Conservation (phyloP, 2,329 filamentous ascomycete species). For the Grosmannia serpens region DNA sequence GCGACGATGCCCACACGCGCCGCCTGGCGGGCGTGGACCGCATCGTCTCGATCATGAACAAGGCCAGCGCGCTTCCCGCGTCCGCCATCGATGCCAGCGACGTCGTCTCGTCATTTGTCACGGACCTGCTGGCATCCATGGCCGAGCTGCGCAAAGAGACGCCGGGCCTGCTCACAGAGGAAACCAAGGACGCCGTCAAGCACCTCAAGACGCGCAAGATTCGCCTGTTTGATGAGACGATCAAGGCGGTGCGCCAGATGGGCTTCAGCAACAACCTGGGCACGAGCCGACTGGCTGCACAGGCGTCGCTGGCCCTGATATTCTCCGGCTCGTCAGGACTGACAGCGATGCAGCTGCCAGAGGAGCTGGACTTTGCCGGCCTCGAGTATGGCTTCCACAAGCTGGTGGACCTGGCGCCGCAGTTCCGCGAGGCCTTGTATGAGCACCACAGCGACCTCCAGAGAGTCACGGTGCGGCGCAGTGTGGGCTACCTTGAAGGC, state of each 20-base stretch:
- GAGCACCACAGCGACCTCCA: slow-evolving; percentile 81
- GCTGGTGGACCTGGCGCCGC: slow-evolving; percentile 60
- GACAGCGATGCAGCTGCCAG: slow-evolving; percentile 23
- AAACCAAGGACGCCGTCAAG: slow-evolving; percentile 74
- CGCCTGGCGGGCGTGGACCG: slow-evolving; percentile 43
- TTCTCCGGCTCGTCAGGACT: slow-evolving; percentile 41
- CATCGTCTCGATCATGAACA: slow-evolving; percentile 1
- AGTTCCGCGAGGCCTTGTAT: slow-evolving; percentile 52
- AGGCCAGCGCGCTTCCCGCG: slow-evolving; percentile 12
- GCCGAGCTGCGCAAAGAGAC: slow-evolving; percentile 73
- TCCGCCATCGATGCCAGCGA: slow-evolving; percentile 43
- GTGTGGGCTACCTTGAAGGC: slow-evolving; percentile 78
- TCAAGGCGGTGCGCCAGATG: slow-evolving; percentile 78
- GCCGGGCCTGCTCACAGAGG: slow-evolving; percentile 67
- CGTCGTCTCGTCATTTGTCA: slow-evolving; percentile 57
- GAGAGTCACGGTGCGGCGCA: slow-evolving; percentile 64
- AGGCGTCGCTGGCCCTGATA: slow-evolving; percentile 58
- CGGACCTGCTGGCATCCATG: slow-evolving; percentile 55
- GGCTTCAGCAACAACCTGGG: slow-evolving; percentile 76
- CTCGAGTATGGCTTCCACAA: slow-evolving; percentile 70
- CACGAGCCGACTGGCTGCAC: slow-evolving; percentile 58
- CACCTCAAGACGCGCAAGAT: slow-evolving; percentile 86
- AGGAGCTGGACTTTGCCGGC: slow-evolving; percentile 19
- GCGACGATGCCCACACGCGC: slow-evolving; percentile 29
- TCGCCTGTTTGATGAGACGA: slow-evolving; percentile 77